phyloP scores from a whole-genome alignment of 345 rosid species.

The Camelina sativa region DNA sequence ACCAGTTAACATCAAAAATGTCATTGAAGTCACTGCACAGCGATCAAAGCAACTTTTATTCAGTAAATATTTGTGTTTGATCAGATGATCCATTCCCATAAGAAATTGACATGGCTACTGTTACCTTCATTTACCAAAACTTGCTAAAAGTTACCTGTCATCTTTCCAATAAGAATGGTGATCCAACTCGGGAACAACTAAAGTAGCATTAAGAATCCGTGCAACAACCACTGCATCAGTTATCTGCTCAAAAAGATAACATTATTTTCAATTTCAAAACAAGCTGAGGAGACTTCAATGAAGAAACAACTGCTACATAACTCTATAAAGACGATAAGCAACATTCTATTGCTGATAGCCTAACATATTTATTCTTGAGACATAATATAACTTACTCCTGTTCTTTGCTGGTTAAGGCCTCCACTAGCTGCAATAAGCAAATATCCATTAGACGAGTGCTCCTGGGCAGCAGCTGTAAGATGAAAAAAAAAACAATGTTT shows the following conservation, averaged over 20 bases:
- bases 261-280: constrained; percentile 15
- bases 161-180: constrained; percentile 98
- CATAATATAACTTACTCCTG: constrained; percentile 75
- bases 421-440: constrained; percentile 98
- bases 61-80: constrained; percentile 6
- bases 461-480: constrained; percentile 67
- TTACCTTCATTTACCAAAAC: constrained; percentile 8
- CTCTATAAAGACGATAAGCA: not conserved
- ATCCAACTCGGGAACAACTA: constrained; percentile 95
- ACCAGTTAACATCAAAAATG: constrained; percentile 91
- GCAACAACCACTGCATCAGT: constrained; percentile 98
- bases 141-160: constrained; percentile 61
- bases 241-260: constrained; percentile 59
- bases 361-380: constrained; percentile 4
- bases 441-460: constrained; percentile 81
- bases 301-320: not conserved
- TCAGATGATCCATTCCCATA: not conserved
- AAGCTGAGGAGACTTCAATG: not conserved
- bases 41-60: constrained; percentile 14
- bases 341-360: not conserved
- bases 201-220: constrained; percentile 88
- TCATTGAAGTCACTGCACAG: constrained; percentile 85
- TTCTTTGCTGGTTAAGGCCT: constrained; percentile 97
- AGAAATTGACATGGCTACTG: not conserved
- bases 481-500: not conserved